phyloP scores from a whole-genome alignment of 805 yeast genomes.

The Wickerhamiella parazyma region DNA sequence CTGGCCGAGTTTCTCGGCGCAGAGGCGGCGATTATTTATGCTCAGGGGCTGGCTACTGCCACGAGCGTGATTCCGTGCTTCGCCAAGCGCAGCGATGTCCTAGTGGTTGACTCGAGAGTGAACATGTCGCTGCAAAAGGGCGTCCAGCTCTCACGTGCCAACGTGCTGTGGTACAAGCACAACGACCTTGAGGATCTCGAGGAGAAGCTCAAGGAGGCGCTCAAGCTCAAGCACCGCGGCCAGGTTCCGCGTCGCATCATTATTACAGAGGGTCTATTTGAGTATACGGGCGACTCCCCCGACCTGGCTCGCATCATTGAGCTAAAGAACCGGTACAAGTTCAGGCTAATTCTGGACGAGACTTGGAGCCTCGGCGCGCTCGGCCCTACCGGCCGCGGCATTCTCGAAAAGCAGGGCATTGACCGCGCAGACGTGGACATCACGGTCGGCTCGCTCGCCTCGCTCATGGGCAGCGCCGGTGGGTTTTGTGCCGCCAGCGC shows the following conservation, averaged over 20 bases:
- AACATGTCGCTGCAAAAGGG: constrained; percentile 78
- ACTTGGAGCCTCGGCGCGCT: constrained; percentile 72
- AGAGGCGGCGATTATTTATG: constrained; percentile 70
- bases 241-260: constrained; percentile 85
- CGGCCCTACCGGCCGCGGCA: constrained; percentile 76
- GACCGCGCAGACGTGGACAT: constrained; percentile 64
- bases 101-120: constrained; percentile 73
- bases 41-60: constrained; percentile 82
- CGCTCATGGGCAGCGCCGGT: constrained; percentile 72
- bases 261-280: constrained; percentile 81
- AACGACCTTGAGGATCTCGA: constrained; percentile 79
- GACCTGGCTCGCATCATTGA: constrained; percentile 54
- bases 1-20: constrained; percentile 63
- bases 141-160: constrained; percentile 70
- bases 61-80: constrained; percentile 87
- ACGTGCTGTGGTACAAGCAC: constrained; percentile 60
- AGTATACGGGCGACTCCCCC: constrained; percentile 67
- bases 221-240: constrained; percentile 44
- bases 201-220: constrained; percentile 41
- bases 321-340: constrained; percentile 70
- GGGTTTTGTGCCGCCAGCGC: constrained; percentile 83
- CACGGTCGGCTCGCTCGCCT: constrained; percentile 76
- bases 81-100: constrained; percentile 85
- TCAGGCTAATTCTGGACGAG: constrained; percentile 79
- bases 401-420: constrained; percentile 58